Base-by-base conservation (phyloP, 2,329 filamentous ascomycete species). In the Ceratocystis papillata region DNA sequence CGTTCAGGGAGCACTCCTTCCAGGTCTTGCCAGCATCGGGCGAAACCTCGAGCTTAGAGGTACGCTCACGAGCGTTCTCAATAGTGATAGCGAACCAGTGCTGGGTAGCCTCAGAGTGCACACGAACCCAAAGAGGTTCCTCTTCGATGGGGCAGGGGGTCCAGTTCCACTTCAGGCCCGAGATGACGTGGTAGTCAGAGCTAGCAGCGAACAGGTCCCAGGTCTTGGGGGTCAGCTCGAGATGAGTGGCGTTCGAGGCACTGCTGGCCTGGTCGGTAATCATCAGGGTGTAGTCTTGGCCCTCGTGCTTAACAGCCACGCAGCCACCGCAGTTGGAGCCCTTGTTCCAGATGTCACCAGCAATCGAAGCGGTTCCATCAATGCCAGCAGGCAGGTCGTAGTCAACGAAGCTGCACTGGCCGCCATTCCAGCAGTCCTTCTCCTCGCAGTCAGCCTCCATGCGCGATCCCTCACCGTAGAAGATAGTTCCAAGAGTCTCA, bases 51-150 rank as follows among this genome's bases (percentile, higher is more conserved):
- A 69, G 30, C 67, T 68, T 68, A 15, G 67, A 62, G 48, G 68
- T 70, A 60, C 69, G 68, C 65, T 69, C 67, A 1, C 66, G 61
- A 30, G 65, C 69, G 60, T 70, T 70, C 67, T 70, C 68, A 12
- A 70, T 64, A n/a, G 67, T 70, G 63, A 66, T 65, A 4, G 69
- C 69, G 30, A 70, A 70, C 69, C 69, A 69, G 59, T 66, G 69
- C 64, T 68, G 63, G 41, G 65, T 69, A 12, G 69, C 62, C 53
- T 68, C 69, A 46, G 59, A 50, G 63, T 70, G 69, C 50, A 70
- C 68, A 50, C 68, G 69, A 17, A 70, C 66, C 62, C 67, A 68
- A 5, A 70, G 57, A 0, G 69, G 69, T 28, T 69, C 66, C 25
- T 60, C 44, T 28, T 63, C 57, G 17, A 69, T 64, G 45, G 65